These are phyloP conservation scores for Takashimella koratensis DNA, from an alignment of 1,284 basidiomycete genomes.

Conservation along the genomic window DNA sequence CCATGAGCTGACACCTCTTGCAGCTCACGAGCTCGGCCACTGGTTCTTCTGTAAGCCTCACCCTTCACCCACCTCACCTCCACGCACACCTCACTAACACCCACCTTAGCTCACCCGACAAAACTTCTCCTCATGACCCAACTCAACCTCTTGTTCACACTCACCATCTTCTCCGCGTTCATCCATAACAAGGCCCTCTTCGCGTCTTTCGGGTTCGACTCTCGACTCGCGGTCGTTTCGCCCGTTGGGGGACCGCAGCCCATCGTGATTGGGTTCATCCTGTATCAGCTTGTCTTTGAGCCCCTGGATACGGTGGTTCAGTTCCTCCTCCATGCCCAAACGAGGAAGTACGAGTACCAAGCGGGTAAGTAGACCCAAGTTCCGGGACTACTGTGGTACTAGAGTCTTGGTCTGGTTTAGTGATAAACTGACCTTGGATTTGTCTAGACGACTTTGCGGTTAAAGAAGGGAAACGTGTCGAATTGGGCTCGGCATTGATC, in stretches of 20 bases:
- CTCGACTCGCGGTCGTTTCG: slow-evolving; percentile 56
- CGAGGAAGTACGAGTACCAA: slow-evolving; percentile 81
- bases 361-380: slow-evolving; percentile 78
- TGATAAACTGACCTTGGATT: no score
- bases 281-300: slow-evolving; percentile 81
- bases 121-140: slow-evolving; percentile 84
- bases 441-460: slow-evolving; percentile 47
- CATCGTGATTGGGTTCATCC: slow-evolving; percentile 80
- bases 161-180: slow-evolving; percentile 88
- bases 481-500: slow-evolving; percentile 73
- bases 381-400: slow-evolving; percentile 49
- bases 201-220: slow-evolving; percentile 76
- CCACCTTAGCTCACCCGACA: slow-evolving; percentile 65
- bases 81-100: background rate
- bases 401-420: no score
- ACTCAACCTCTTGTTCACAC: slow-evolving; percentile 77
- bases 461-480: slow-evolving; percentile 50
- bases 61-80: background rate
- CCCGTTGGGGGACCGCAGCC: slow-evolving; percentile 59
- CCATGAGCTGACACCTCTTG: no score
- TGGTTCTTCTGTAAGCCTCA: slow-evolving; percentile 65
- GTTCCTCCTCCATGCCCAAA: slow-evolving; percentile 73
- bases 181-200: slow-evolving; percentile 80
- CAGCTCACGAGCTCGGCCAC: slow-evolving; percentile 88
- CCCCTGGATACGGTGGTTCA: slow-evolving; percentile 75